Evolutionary conservation across 306 rosid genomes (phyloP), one percentile per base, ranked within the genome.

Genomic region (Quercus agrifolia): DNA sequence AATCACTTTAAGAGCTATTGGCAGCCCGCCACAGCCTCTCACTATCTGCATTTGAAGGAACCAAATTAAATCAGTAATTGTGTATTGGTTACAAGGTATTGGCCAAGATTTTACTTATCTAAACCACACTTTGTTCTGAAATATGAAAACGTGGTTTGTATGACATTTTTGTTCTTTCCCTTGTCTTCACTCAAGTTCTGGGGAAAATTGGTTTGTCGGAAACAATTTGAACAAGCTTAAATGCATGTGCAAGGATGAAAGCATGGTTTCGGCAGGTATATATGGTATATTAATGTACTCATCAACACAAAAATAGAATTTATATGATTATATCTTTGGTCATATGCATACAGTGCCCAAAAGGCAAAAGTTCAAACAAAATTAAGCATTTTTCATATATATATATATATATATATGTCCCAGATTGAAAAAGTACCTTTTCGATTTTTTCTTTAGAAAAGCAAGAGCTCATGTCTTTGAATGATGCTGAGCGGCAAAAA

Each of bases 1-100:
- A 9, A 71, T 70, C 56, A 78, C 70, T 25, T 67, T 71, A 52
- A 85, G 78, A 1, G 83, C 88, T 6, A 85, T 76, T 5, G 88
- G 82, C 25, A 61, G 71, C 25, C 76, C 81, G 49, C 78, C 82
- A 18, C 76, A 78, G 74, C 57, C 81, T 55, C 64, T 44, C 56
- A 85, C 75, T 70, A 78, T 70, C 88, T 85, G 85, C 67, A 78
- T 56, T 71, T 49, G 25, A 66, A 19, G 46, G 18, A 64, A 25
- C 38, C 38, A 13, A 28, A 30, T 9, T 2, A 64, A 23, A 23
- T 30, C 70, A 64, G 70, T 64, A 7, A 64, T 12, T 64, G 9
- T 11, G 4, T 0, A 23, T 15, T 23, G 15, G 70, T 13, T 63
- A 27, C 28, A 21, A 21, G 13, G 28, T 2, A 33, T 58, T 58